These are phyloP conservation scores for Chondrostereum purpureum DNA, from an alignment of 1,284 basidiomycete genomes.

Conservation along the genomic window DNA sequence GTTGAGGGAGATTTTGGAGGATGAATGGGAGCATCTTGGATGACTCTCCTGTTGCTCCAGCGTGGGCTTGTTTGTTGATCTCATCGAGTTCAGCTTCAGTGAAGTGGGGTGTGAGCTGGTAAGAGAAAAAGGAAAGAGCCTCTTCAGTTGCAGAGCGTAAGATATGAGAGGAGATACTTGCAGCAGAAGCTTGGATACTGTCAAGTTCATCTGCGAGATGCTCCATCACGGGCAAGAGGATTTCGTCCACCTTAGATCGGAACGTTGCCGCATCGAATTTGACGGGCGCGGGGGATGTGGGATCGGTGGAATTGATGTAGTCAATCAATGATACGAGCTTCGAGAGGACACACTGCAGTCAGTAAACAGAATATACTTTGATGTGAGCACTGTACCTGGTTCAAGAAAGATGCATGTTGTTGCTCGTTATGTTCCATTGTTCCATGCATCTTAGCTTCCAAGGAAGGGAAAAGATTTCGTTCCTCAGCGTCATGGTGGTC, in stretches of 20 bases:
- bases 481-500: conserved; percentile 17
- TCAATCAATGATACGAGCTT: conserved; percentile 13
- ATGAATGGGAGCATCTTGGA: conserved; percentile 14
- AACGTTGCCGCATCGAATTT: conserved; percentile 12
- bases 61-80: conserved; percentile 13
- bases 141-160: neutral
- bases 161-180: neutral
- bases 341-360: neutral
- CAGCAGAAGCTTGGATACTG: conserved; percentile 9
- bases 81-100: conserved; percentile 13
- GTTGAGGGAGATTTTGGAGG: conserved; percentile 16
- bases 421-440: conserved; percentile 15
- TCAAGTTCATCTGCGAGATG: conserved; percentile 18
- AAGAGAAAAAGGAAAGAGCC: neutral
- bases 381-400: conserved; percentile 8
- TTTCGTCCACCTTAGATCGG: conserved; percentile 13
- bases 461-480: conserved; percentile 10
- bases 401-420: conserved; percentile 15
- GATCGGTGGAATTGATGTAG: conserved; percentile 12
- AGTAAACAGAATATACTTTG: neutral
- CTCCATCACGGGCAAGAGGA: conserved; percentile 15
- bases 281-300: conserved; percentile 1
- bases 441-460: conserved; percentile 13
- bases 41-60: conserved; percentile 10
- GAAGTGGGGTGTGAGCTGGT: conserved; percentile 13